Base-by-base conservation (phyloP, 1,139 yeast species). In the Pichia sp. region DNA sequence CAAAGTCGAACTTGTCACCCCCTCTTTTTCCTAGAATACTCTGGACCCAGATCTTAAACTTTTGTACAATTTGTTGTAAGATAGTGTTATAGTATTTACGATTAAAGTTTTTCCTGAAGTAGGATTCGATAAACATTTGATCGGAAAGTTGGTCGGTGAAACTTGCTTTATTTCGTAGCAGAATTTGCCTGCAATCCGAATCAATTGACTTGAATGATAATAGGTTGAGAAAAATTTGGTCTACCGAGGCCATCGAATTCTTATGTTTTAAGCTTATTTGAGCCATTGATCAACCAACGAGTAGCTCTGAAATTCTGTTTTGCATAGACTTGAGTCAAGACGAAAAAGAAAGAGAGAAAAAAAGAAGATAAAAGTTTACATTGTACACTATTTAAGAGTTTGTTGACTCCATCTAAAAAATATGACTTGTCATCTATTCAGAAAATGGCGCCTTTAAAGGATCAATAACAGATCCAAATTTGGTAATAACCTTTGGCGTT, bases 381-480 rank as follows among this genome's bases (percentile, higher is more conserved):
- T 11, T 36, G 40, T 36, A 36, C 40, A 36, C 2, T 36, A 36
- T 36, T 36, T 36, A 36, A 11, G 8, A 11, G 6, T 36, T 36
- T 36, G 15, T 19, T 6, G 29, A 41, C 36, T 16, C 5, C 8
- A 31, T 42, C 30, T 15, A 41, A 7, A 45, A 5, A 47, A 34
- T 19, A 44, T 26, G 53, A 50, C 26, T 26, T 11, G 42, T 45
- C 23, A 19, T 19, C 23, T 55, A 36, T 30, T 70, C 79, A 67
- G 78, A 76, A 64, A 84, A 82, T 1, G 88, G 88, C 8, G 85
- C 87, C 65, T 83, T 87, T 64, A 93, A 73, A 36, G 99, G 99
- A 70, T 90, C 96, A 61, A 93, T 89, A 52, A 92, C 93, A 56
- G 81, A 77, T 66, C 98, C 97, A 63, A 89, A 90, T 71, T 90